Base-by-base conservation (phyloP, 768 basidiomycete genomes). In the Baorangia bicolor region DNA sequence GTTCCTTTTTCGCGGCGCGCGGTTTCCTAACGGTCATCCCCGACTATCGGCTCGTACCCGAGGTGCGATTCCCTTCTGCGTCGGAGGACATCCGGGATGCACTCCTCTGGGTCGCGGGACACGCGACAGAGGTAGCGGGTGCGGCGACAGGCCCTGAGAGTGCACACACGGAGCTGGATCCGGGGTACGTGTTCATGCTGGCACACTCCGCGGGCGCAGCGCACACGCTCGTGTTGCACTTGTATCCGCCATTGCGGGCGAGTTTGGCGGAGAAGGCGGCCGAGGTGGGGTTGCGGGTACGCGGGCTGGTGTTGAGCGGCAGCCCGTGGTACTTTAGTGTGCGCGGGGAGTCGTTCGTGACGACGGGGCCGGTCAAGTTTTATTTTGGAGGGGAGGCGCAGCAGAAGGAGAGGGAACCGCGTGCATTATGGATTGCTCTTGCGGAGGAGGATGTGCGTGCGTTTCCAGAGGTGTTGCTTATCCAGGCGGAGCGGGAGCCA, bases 21-120 rank as follows among this genome's bases (percentile, higher is more conserved):
- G 86, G 86, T 0, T 79, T 85, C 69, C 57, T 87, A 59, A 81
- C 81, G n/a, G 71, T 87, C 60, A 82, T 89, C 58, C 78, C 87
- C 0, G 85, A 89, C 70, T 88, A 89, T 60, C 81, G 85, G 0
- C 78, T 89, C 38, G 79, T 79, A 5, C 86, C 86, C 6, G 64
- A 78, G 30, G 78, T 77, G 53, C 73, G 67, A n/a, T 87, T 79
- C 65, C 87, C 87, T 0, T 74, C 72, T 0, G 75, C 79, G 1
- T 78, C 77, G 0, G 76, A 83, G 58, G 86, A 88, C 62, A 64
- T 87, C 8, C 79, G 79, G 13, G 84, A 86, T 57, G 85, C 86
- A 12, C 62, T 86, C 8, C 61, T 74, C 21, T 88, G 85, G 84
- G 69, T 77, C 28, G 80, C 52, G 39, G 73, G 34, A 67, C 85